Evolutionary conservation across 2,329 filamentous ascomycete genomes (phyloP).

Genomic region (Plectosphaerella cucumerina): DNA sequence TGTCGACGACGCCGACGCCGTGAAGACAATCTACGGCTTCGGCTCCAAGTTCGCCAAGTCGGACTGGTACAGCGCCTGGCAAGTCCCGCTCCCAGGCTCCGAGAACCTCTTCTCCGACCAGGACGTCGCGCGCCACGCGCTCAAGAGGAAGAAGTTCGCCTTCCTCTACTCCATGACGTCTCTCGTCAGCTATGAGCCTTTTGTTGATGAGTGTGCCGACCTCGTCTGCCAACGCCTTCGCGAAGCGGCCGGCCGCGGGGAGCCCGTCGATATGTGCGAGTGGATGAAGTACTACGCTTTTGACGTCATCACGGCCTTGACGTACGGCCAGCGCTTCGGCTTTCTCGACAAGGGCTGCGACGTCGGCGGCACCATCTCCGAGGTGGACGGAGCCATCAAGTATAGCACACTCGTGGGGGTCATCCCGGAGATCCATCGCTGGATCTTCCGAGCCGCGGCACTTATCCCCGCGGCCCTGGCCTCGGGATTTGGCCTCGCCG

Average conservation of each 20-base stretch:
- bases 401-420: slow-evolving; percentile 37
- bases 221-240: slow-evolving; percentile 31
- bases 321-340: slow-evolving; percentile 30
- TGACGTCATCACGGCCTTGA: slow-evolving; percentile 49
- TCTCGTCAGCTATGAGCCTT: slow-evolving; percentile 42
- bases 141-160: slow-evolving; percentile 34
- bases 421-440: slow-evolving; percentile 32
- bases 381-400: slow-evolving; percentile 25
- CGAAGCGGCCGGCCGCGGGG: slow-evolving; percentile 21
- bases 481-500: slow-evolving; percentile 18
- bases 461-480: slow-evolving; percentile 21
- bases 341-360: slow-evolving; percentile 43
- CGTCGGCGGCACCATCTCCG: slow-evolving; percentile 34
- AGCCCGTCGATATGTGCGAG: slow-evolving; percentile 31
- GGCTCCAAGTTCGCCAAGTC: slow-evolving; percentile 30
- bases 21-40: slow-evolving; percentile 29
- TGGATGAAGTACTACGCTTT: slow-evolving; percentile 45
- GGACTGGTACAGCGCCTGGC: slow-evolving; percentile 19
- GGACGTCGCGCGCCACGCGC: slow-evolving; percentile 30
- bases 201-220: slow-evolving; percentile 41
- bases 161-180: slow-evolving; percentile 42
- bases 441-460: too few relatives aligned
- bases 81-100: slow-evolving; percentile 13
- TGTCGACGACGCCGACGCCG: slow-evolving; percentile 33
- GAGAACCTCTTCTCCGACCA: slow-evolving; percentile 29